phyloP scores from a whole-genome alignment of 2,329 filamentous ascomycete species.

The Chalara sp. region DNA sequence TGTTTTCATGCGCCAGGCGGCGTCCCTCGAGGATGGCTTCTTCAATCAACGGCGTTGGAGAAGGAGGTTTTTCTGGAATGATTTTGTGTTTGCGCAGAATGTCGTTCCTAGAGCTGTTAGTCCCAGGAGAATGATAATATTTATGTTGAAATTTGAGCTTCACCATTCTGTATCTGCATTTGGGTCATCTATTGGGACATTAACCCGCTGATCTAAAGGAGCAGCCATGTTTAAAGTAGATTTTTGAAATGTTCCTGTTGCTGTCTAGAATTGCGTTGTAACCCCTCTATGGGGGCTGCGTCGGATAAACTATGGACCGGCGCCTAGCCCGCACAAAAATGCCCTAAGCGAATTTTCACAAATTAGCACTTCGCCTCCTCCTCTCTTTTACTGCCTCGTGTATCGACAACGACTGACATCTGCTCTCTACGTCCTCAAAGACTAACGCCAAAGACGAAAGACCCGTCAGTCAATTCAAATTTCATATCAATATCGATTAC shows the following conservation, averaged over 20 bases:
- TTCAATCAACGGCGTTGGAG: slow-evolving; percentile 91
- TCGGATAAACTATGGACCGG: too few species aligned
- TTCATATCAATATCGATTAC: slow-evolving; percentile 30
- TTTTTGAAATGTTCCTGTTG: background rate
- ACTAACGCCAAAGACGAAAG: slow-evolving; percentile 24
- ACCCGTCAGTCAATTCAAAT: slow-evolving; percentile 26
- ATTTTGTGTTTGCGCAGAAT: slow-evolving; percentile 94
- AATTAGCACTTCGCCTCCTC: slow-evolving; percentile 10
- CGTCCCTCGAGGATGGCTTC: slow-evolving; percentile 84
- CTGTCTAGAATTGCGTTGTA: background rate
- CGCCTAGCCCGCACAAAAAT: background rate
- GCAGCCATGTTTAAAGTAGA: slow-evolving; percentile 44
- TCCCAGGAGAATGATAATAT: background rate
- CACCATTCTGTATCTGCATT: slow-evolving; percentile 98
- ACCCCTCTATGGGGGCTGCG: background rate
- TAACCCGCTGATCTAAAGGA: slow-evolving; percentile 56
- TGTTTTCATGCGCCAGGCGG: slow-evolving; percentile 80
- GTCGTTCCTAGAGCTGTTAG: slow-evolving; percentile 68
- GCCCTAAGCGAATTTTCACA: background rate
- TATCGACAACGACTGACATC: slow-evolving; percentile 29
- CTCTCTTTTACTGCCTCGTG: slow-evolving; percentile 11
- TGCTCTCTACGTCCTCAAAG: slow-evolving; percentile 28
- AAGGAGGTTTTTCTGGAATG: slow-evolving; percentile 96
- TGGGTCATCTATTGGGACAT: slow-evolving; percentile 86
- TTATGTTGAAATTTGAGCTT: slow-evolving; percentile 13